Conservation (phyloP, 306 rosid species). For the Canavalia ensiformis region DNA sequence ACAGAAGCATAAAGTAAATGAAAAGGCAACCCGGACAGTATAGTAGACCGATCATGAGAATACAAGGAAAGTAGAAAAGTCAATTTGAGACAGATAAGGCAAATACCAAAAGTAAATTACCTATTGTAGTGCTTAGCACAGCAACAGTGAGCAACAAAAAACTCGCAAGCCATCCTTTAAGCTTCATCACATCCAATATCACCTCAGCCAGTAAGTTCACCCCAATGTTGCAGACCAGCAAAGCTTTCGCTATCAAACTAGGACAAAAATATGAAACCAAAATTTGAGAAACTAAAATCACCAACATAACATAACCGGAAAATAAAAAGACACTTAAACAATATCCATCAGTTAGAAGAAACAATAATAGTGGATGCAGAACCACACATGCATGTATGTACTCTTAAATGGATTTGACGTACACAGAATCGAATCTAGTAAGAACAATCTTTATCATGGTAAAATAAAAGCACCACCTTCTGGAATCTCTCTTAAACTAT, state of each 20-base stretch:
- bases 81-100: conserved; percentile 11
- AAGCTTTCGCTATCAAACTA: conserved; percentile 47
- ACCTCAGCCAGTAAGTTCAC: conserved; percentile 48
- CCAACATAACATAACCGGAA: not conserved
- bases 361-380: not conserved
- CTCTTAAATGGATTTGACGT: conserved; percentile 7
- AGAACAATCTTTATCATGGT: not conserved
- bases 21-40: not conserved
- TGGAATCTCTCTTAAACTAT: not conserved
- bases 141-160: conserved; percentile 64
- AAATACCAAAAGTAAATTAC: conserved; percentile 51
- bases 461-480: not conserved
- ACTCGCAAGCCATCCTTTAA: conserved; percentile 54
- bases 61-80: conserved; percentile 3
- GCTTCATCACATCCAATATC: conserved; percentile 64
- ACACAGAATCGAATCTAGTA: conserved; percentile 20
- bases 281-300: conserved; percentile 31
- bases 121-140: conserved; percentile 61
- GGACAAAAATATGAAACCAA: conserved; percentile 43
- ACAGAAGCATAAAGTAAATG: not conserved
- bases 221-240: conserved; percentile 30
- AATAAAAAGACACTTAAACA: not conserved
- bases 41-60: not conserved
- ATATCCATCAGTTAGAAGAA: not conserved
- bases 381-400: not conserved